Conservation (phyloP, 495 filamentous ascomycete species). For the Penicillium parvum region DNA sequence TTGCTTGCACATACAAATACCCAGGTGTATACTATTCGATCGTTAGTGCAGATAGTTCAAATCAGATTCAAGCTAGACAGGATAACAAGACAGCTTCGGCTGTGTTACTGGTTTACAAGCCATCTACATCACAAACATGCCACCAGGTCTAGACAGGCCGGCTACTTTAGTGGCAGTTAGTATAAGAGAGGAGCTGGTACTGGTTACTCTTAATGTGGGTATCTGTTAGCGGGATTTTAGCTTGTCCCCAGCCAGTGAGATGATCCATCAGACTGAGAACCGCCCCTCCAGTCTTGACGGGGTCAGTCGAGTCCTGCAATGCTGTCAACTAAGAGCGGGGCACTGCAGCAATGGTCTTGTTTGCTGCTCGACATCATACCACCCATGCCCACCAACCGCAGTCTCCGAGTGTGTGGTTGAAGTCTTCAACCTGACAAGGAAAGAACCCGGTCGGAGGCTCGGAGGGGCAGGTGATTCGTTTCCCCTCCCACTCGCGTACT, state of each 20-base stretch:
- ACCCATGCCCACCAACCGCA: neutral
- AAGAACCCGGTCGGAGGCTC: slow-evolving; percentile 13
- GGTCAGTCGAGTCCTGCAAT: too few species aligned
- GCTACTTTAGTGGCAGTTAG: too few species aligned
- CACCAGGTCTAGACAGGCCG: neutral
- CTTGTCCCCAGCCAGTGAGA: neutral
- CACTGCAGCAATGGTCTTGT: neutral
- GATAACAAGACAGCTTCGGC: too few species aligned
- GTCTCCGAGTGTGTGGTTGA: neutral
- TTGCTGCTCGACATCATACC: neutral
- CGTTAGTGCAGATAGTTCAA: neutral
- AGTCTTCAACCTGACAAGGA: slow-evolving; percentile 1
- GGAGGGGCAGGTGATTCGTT: slow-evolving; percentile 17
- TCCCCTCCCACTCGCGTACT: too few species aligned
- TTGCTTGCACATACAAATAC: slow-evolving; percentile 2
- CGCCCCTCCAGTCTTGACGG: too few species aligned
- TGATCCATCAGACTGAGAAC: neutral
- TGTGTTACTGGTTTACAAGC: slow-evolving; percentile 1
- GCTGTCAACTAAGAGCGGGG: neutral
- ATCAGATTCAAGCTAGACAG: too few species aligned
- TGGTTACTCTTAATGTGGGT: too few species aligned
- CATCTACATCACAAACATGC: neutral
- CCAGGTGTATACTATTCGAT: neutral
- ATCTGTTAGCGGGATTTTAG: too few species aligned
- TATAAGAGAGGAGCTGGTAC: too few species aligned